phyloP scores from a whole-genome alignment of 2,329 filamentous ascomycete genomes.

The Remersonia thermophila region DNA sequence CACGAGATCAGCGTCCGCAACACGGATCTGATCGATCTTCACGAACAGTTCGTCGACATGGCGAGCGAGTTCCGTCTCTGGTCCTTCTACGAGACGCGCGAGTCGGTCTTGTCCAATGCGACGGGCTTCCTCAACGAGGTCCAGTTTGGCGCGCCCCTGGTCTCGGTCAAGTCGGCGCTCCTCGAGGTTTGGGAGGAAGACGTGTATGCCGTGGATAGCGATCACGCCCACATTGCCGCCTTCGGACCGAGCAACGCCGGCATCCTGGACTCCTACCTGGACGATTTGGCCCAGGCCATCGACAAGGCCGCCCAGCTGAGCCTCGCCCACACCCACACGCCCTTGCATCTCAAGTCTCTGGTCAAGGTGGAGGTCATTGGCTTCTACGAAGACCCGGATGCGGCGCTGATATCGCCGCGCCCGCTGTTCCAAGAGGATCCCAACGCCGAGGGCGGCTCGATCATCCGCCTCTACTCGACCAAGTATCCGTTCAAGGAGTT shows the following conservation, averaged over 20 bases:
- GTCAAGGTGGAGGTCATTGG: conserved; percentile 46
- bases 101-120: conserved; percentile 40
- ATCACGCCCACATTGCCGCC: conserved; percentile 42
- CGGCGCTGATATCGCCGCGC: conserved; percentile 22
- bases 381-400: conserved; percentile 45
- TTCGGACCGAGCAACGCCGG: conserved; percentile 38
- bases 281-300: conserved; percentile 26
- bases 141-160: conserved; percentile 47
- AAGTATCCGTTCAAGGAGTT: conserved; percentile 42
- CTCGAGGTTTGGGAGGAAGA: conserved; percentile 39
- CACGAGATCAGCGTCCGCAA: conserved; percentile 39
- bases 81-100: conserved; percentile 52
- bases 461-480: conserved; percentile 39
- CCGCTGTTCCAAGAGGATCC: conserved; percentile 22
- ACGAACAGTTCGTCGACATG: conserved; percentile 44
- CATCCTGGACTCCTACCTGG: conserved; percentile 31
- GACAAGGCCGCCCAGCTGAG: conserved; percentile 26
- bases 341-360: conserved; percentile 36
- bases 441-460: conserved; percentile 23
- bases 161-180: conserved; percentile 43
- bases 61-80: conserved; percentile 47
- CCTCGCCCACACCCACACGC: conserved; percentile 27
- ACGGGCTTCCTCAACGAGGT: conserved; percentile 30
- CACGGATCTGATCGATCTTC: conserved; percentile 33
- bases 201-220: conserved; percentile 40